A percentile compares a stretch with the other conserved stretches of the same genome.
phyloP scores from a whole-genome alignment of 129 eudicot species.

The Tagetes patula region DNA sequence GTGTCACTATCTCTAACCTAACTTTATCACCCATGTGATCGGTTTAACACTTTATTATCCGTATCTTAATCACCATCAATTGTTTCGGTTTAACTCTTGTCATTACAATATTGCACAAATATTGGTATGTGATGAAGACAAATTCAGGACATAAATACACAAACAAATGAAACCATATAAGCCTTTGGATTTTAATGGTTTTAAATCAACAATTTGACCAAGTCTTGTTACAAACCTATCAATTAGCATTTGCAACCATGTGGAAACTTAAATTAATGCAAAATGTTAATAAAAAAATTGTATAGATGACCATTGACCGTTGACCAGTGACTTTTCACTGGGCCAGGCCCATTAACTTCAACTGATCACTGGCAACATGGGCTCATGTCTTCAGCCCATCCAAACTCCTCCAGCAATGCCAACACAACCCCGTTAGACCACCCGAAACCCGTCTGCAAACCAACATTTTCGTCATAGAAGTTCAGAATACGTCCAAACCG shows the following conservation, averaged over 20 bases:
- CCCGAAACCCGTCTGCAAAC: conserved; percentile 90
- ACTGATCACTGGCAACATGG: conserved; percentile 46
- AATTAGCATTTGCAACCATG: background rate
- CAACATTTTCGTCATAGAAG: conserved; percentile 6
- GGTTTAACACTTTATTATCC: conserved; percentile 15
- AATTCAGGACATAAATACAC: background rate
- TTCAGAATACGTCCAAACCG: background rate
- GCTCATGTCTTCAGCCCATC: conserved; percentile 79
- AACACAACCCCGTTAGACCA: conserved; percentile 97
- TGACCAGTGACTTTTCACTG: conserved; percentile 8
- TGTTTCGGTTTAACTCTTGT: conserved; percentile 6
- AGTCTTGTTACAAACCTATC: too few relatives aligned
- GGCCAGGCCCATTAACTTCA: conserved; percentile 3
- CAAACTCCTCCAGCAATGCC: conserved; percentile 93
- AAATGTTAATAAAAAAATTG: background rate
- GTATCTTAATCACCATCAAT: conserved; percentile 14
- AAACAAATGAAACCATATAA: background rate
- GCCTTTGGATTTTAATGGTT: too few relatives aligned
- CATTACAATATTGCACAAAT: background rate
- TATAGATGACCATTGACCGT: background rate
- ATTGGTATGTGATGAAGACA: too few relatives aligned
- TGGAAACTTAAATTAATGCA: background rate
- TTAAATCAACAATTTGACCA: too few relatives aligned
- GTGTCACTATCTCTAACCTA: conserved; percentile 40
- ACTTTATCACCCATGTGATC: conserved; percentile 21